A percentile compares a stretch with the other conserved stretches of the same genome.
Evolutionary conservation across 306 rosid species (phyloP).

Genomic region (Senna siamea): DNA sequence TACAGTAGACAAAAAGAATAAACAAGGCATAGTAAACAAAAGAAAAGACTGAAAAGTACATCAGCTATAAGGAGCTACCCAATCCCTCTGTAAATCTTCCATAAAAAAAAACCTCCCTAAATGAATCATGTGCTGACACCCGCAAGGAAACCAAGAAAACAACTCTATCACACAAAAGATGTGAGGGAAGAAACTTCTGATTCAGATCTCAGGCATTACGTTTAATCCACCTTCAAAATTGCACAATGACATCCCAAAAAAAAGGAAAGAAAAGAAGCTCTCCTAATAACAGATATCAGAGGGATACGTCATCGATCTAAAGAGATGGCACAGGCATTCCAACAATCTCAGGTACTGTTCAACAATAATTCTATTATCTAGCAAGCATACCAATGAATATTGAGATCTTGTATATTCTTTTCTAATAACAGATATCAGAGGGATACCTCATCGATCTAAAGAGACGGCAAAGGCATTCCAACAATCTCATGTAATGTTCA

Average conservation of each 20-base stretch:
- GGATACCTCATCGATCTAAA: slow-evolving; percentile 16
- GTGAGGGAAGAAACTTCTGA: neutral
- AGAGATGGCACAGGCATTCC: no score
- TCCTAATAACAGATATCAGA: neutral
- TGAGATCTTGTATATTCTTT: no score
- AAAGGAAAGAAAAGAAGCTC: slow-evolving; percentile 25
- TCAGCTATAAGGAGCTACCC: neutral
- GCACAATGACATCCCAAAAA: no score
- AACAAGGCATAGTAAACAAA: no score
- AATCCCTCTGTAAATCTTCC: neutral
- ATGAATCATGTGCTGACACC: neutral
- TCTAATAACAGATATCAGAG: no score
- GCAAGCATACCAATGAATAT: no score
- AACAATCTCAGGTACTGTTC: no score
- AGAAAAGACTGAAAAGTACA: neutral
- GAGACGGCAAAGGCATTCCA: neutral
- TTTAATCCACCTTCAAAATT: no score
- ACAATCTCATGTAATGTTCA: slow-evolving; percentile 24
- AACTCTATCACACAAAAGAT: neutral
- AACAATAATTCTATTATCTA: no score
- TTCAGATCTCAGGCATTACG: neutral
- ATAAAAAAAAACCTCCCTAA: neutral
- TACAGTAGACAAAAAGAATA: neutral
- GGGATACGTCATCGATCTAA: no score
- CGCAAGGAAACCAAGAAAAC: neutral